Evolutionary conservation across 2,329 filamentous ascomycete genomes (phyloP), one percentile per base, ranked within the genome.

Genomic region (Fusarium drepaniforme): DNA sequence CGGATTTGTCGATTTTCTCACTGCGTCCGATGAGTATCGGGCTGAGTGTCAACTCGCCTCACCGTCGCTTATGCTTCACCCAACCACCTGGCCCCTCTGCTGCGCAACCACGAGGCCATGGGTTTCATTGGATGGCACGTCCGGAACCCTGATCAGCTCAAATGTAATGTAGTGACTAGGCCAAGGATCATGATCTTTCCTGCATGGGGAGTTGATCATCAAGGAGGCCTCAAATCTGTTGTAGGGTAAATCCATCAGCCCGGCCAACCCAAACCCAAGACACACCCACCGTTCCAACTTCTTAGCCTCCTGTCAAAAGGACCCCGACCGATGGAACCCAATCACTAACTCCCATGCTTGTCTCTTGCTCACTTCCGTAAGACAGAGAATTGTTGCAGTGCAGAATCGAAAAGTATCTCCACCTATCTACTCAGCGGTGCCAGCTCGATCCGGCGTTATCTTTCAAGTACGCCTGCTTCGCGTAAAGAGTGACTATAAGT

Each of bases 201-300:
- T 46, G 38, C 7, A 28, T 42, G 35, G 21, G 25, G n/a, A 35
- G 42, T 16, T 51, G 21, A 51, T 25, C 42, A 35, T 51, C 30
- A 63, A 8, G 42, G 59, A 25, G 60, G 60, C 60, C 60, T 63
- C 60, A 63, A 49, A 38, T 37, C 21, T 21, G 42, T 23, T 63
- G 44, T 51, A 63, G 42, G 44, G 60, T 51, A 63, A 63, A 42
- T 23, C 25, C 58, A 44, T 40, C 56, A 38, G 16, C 12, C 23
- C 37, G 6, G 56, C 56, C 21, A 38, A 59, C 16, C 23, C 33
- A 59, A 40, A 58, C 15, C 35, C 35, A 59, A 59, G 16, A 40
- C 35, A 59, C 35, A n/a, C 23, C 23, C 35, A 59, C 35, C 16
- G 25, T 40, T 30, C 57, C 57, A 59, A n/a, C 37, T 40, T 40